Percentiles rank a stretch among this genome's conserved stretches.
Conservation (phyloP, 1,284 basidiomycete genomes). For the Rhodotorula sp. region DNA sequence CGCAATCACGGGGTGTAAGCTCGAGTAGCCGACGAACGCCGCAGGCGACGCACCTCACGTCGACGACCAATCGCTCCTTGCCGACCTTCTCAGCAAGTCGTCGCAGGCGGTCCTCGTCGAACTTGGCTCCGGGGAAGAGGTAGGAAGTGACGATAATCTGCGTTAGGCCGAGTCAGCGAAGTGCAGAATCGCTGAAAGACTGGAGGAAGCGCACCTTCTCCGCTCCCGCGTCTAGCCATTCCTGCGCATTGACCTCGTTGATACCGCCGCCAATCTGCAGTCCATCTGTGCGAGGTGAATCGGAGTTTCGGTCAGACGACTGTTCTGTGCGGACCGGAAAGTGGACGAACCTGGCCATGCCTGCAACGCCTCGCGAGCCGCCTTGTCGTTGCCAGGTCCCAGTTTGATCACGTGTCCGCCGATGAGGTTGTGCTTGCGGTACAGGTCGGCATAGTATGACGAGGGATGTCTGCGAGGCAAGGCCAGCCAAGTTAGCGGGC, state of each 20-base stretch:
- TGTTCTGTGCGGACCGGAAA: no score
- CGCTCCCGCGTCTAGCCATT: slow-evolving; percentile 86
- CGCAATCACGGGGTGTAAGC: neutral
- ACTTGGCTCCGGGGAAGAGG: slow-evolving; percentile 79
- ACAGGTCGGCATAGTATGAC: slow-evolving; percentile 75
- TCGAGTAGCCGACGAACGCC: accelerated
- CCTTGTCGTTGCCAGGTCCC: slow-evolving; percentile 78
- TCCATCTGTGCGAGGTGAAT: slow-evolving; percentile 53
- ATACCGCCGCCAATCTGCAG: slow-evolving; percentile 96
- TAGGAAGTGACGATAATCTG: slow-evolving; percentile 96
- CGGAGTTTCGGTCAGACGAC: neutral
- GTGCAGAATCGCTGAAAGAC: neutral
- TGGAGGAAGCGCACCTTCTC: slow-evolving; percentile 65
- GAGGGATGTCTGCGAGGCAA: slow-evolving; percentile 67
- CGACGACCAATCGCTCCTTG: slow-evolving; percentile 86
- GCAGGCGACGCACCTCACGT: slow-evolving; percentile 68
- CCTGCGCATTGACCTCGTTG: slow-evolving; percentile 69
- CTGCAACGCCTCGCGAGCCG: slow-evolving; percentile 74
- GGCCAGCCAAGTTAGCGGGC: no score
- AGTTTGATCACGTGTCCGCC: slow-evolving; percentile 98
- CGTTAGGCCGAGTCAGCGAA: neutral
- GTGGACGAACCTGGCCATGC: slow-evolving; percentile 70
- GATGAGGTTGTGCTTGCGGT: slow-evolving; percentile 63
- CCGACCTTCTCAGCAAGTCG: slow-evolving; percentile 67
- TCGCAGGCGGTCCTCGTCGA: slow-evolving; percentile 71